phyloP scores from a whole-genome alignment of 768 basidiomycete species.

The Lactifluus rugatus region DNA sequence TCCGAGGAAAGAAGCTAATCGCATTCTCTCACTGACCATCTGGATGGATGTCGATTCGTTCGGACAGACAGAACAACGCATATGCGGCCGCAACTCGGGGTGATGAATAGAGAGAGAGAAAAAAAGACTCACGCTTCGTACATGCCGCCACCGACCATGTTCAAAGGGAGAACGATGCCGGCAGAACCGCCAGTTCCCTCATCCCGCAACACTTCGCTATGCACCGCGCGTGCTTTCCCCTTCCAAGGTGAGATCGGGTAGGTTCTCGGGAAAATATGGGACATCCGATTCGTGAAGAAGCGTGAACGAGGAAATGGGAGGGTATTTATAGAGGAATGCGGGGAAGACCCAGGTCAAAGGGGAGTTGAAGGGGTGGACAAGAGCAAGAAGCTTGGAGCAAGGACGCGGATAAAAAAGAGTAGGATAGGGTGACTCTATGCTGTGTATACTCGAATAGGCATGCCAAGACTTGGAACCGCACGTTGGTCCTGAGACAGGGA shows the following conservation, averaged over 20 bases:
- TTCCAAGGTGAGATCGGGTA: constrained; percentile 16
- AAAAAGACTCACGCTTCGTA: constrained; percentile 48
- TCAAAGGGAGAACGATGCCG: constrained; percentile 50
- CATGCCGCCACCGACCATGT: constrained; percentile 42
- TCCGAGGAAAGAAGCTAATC: too few species aligned
- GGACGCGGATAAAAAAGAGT: not conserved
- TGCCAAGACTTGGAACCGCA: not conserved
- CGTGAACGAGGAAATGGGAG: not conserved
- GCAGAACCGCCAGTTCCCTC: constrained; percentile 39
- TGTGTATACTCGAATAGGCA: not conserved
- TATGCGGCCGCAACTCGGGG: not conserved
- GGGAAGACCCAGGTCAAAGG: not conserved
- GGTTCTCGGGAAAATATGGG: not conserved
- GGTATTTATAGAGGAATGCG: not conserved
- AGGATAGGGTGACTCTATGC: not conserved
- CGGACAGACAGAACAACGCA: not conserved
- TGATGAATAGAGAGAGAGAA: not conserved
- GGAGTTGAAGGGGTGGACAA: not conserved
- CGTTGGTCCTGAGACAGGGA: not conserved
- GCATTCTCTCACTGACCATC: too few species aligned
- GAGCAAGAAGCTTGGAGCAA: too few species aligned
- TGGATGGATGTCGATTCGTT: too few species aligned
- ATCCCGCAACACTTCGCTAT: constrained; percentile 16
- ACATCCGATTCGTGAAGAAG: not conserved
- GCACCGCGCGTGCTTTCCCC: constrained; percentile 19